Evolutionary conservation across 331 rosid genomes (phyloP).

Genomic region (Quercus phellos): DNA sequence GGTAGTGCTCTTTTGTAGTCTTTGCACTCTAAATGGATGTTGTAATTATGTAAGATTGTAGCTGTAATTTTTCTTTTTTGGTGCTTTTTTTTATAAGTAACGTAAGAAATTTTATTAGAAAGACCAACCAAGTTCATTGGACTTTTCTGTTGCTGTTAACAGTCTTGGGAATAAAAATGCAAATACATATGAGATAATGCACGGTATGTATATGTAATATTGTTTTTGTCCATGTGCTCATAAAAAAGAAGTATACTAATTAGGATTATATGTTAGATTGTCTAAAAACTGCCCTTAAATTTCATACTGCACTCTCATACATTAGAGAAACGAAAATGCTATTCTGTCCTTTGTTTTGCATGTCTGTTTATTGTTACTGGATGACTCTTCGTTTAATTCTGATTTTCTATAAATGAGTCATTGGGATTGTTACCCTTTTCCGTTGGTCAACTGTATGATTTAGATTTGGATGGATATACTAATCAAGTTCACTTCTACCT

Average conservation of each 20-base stretch:
- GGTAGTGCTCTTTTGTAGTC: neutral
- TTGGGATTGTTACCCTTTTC: neutral
- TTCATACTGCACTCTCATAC: neutral
- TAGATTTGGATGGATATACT: neutral
- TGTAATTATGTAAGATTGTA: too few species aligned
- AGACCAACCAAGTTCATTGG: too few species aligned
- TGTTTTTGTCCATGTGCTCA: neutral
- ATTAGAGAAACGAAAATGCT: neutral
- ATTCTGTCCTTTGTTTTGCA: neutral
- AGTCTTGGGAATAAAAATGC: too few species aligned
- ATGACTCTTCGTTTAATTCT: neutral
- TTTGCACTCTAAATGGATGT: too few species aligned
- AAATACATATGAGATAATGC: neutral
- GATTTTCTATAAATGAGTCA: neutral
- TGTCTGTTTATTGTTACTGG: neutral
- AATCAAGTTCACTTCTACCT: neutral
- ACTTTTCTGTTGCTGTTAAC: too few species aligned
- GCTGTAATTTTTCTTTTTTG: too few species aligned
- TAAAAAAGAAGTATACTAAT: neutral
- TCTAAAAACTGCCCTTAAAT: neutral
- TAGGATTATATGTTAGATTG: neutral
- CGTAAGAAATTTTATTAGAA: too few species aligned
- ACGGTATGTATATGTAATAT: neutral
- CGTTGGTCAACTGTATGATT: neutral
- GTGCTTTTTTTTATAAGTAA: too few species aligned